Evolutionary conservation across 1,284 basidiomycete species (phyloP).

Genomic region (Cryptococcus wingfieldii): DNA sequence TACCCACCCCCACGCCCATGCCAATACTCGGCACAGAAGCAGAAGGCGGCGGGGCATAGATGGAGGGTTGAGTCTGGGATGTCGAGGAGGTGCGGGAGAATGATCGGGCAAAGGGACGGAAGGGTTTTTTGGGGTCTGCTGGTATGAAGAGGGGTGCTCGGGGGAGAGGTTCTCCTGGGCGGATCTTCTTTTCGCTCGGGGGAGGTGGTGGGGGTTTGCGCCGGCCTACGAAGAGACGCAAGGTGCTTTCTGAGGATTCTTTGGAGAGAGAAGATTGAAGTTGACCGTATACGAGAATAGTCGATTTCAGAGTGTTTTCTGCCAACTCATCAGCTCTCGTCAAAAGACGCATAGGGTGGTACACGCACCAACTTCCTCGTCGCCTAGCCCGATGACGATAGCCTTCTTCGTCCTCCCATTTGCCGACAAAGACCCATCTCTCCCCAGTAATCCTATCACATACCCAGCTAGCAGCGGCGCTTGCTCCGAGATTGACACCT

Average conservation of each 20-base stretch:
- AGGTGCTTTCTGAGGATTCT: background rate
- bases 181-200: conserved; percentile 30
- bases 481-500: conserved; percentile 35
- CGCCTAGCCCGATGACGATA: conserved; percentile 42
- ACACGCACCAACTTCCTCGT: conserved; percentile 34
- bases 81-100: conserved; percentile 26
- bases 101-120: conserved; percentile 30
- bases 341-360: background rate
- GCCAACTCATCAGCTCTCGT: background rate
- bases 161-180: conserved; percentile 49
- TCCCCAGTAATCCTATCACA: conserved; percentile 29
- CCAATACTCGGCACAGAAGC: background rate
- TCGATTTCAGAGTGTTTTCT: conserved; percentile 24
- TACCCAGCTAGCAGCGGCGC: conserved; percentile 38
- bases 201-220: conserved; percentile 24
- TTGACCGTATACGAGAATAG: conserved; percentile 38
- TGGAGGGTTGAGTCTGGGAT: conserved; percentile 43
- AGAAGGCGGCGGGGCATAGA: conserved; percentile 5
- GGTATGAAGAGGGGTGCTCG: conserved; percentile 39
- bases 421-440: conserved; percentile 17
- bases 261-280: background rate
- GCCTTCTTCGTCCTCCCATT: conserved; percentile 35
- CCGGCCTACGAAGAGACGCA: conserved; percentile 35
- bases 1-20: background rate
- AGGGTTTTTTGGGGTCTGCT: conserved; percentile 24